Conservation (phyloP, 164 flowering plant genomes). For the Piper betle region DNA sequence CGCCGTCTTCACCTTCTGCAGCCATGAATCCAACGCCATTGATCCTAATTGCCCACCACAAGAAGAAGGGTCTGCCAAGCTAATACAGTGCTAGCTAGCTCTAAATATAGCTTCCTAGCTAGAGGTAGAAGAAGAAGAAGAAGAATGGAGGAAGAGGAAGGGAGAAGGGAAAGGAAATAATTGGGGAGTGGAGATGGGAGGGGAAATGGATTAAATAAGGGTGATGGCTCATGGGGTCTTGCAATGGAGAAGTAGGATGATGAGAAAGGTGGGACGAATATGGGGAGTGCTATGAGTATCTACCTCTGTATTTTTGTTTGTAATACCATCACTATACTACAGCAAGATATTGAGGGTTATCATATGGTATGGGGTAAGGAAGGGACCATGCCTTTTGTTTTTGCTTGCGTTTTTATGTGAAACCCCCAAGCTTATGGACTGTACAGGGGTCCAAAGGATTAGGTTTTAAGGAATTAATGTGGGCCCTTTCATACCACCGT, state of each 20-base stretch:
- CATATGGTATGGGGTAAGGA: not conserved
- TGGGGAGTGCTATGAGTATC: not conserved
- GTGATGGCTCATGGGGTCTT: constrained; percentile 32
- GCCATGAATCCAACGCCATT: constrained; percentile 83
- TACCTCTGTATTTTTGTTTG: not conserved
- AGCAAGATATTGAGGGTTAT: not conserved
- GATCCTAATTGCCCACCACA: too few relatives aligned
- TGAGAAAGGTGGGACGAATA: too few relatives aligned
- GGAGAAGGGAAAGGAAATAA: constrained; percentile 13
- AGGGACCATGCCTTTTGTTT: not conserved
- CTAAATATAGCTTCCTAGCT: too few relatives aligned
- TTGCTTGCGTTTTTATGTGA: too few relatives aligned
- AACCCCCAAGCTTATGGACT: not conserved
- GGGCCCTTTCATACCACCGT: too few relatives aligned
- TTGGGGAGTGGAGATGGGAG: constrained; percentile 16
- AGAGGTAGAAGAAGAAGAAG: constrained; percentile 1
- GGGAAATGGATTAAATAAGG: constrained; percentile 1
- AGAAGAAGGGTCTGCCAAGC: too few relatives aligned
- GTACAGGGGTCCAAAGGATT: not conserved
- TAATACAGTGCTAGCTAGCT: too few relatives aligned
- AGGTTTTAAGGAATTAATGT: too few relatives aligned
- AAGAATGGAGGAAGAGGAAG: not conserved
- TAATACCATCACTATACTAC: not conserved
- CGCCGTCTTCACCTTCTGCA: constrained; percentile 47
- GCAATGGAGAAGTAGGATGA: too few relatives aligned